Conservation (phyloP, 1,139 yeast genomes). For the Pneumocystis jirovecii region DNA sequence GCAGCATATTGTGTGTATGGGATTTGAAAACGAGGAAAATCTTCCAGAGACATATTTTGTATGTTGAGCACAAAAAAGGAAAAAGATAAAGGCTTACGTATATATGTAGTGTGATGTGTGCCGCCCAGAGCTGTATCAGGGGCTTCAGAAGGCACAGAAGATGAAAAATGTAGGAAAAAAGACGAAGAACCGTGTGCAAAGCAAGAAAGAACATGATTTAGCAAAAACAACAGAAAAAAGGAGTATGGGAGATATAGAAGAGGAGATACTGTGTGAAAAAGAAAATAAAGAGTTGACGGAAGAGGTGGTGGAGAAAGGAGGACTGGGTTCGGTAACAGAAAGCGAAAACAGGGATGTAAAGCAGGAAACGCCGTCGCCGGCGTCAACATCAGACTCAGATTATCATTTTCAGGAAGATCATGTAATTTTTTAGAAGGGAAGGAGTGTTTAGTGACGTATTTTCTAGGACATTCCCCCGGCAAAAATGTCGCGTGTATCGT, state of each 20-base stretch:
- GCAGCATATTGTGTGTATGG: constrained; percentile 71
- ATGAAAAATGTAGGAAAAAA: constrained; percentile 12
- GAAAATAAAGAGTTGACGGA: neutral
- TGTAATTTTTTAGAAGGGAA: neutral
- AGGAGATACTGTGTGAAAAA: neutral
- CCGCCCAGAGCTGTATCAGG: constrained; percentile 28
- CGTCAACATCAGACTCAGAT: neutral
- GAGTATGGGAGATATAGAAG: constrained; percentile 3
- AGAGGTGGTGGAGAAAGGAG: constrained; percentile 1
- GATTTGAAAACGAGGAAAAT: constrained; percentile 27
- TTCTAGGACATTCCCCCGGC: neutral
- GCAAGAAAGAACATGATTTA: neutral
- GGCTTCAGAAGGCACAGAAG: constrained; percentile 11
- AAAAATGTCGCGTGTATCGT: neutral
- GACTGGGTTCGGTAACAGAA: neutral
- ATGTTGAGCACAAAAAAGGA: neutral
- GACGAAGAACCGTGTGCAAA: constrained; percentile 6
- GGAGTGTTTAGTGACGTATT: neutral
- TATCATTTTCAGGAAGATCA: neutral
- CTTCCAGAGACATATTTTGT: constrained; percentile 33
- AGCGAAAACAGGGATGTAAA: neutral
- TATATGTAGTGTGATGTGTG: constrained; percentile 33
- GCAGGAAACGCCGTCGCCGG: neutral
- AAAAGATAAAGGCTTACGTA: neutral
- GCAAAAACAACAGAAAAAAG: constrained; percentile 3